A percentile compares a stretch with the other conserved stretches of the same genome.
phyloP scores from a whole-genome alignment of 805 yeast genomes.

The Scheffersomyces amazonensis region DNA sequence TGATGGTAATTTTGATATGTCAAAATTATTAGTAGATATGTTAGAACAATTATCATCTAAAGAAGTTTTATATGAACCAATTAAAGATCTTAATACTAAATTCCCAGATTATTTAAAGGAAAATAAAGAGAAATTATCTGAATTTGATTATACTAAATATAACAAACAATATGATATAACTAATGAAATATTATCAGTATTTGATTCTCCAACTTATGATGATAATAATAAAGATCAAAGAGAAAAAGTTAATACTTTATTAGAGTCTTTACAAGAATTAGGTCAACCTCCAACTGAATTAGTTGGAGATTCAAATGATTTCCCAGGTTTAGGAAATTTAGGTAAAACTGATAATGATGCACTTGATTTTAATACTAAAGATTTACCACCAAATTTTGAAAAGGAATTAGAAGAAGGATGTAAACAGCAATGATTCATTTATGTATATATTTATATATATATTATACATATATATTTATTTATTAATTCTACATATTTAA shows the following conservation, averaged over 20 bases:
- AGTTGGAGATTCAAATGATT: constrained; percentile 53
- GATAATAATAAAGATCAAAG: constrained; percentile 46
- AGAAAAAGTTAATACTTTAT: constrained; percentile 50
- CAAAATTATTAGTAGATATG: constrained; percentile 66
- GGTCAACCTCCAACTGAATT: constrained; percentile 82
- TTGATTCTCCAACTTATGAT: constrained; percentile 62
- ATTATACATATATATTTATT: too few species aligned
- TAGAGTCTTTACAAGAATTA: constrained; percentile 68
- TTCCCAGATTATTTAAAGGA: constrained; percentile 69
- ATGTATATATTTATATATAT: not conserved
- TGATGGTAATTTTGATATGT: constrained; percentile 54
- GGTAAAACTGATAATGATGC: constrained; percentile 29
- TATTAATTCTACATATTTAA: constrained; percentile 13
- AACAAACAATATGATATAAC: constrained; percentile 62
- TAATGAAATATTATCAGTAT: constrained; percentile 56
- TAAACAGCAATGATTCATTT: constrained; percentile 33
- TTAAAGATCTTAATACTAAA: constrained; percentile 72
- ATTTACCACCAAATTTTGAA: constrained; percentile 51
- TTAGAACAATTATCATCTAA: constrained; percentile 80
- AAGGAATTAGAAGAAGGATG: constrained; percentile 58
- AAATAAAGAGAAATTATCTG: constrained; percentile 42
- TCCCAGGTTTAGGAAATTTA: constrained; percentile 44
- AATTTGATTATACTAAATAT: constrained; percentile 52
- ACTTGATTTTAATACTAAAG: constrained; percentile 49
- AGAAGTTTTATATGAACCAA: constrained; percentile 82